Evolutionary conservation across 108 stramenopile genomes (phyloP), one percentile per base, ranked within the genome.

Genomic region (Discostella pseudostelligera): DNA sequence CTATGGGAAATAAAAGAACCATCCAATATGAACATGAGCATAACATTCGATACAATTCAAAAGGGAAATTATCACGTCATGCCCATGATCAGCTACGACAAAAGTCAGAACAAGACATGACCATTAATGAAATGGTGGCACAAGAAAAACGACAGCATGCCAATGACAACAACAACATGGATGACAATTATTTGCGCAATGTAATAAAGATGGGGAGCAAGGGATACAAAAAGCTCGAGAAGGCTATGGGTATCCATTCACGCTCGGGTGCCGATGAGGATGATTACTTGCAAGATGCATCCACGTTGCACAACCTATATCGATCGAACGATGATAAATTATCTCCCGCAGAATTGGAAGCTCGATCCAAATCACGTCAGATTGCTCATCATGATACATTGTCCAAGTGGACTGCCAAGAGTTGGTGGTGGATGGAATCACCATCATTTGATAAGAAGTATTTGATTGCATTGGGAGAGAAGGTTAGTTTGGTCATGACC

Each of bases 381-480:
- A 40, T 90, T 8, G 71, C 83, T n/a, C 66, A 62, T 11, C 72
- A 83, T 40, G 59, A 80, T 21, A 71, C 70, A 19, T 67, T 83
- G 56, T 67, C 73, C 20, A 76, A 76, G 9, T 68, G 83, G 32
- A 84, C 81, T n/a, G 59, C 74, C 17, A 80, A 76, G 42, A 84
- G 85, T 37, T 82, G 83, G 64, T 87, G 87, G 87, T 92, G 90
- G 90, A 68, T 92, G 66, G 85, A 88, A 50, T 84, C 83, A 7
- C 61, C 73, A 1, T 61, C 46, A 7, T 93, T 89, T 72, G 61
- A 72, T 14, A 85, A 84, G 42, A 70, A 84, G 50, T 74, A 81
- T 42, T 62, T 93, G 6, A 63, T 89, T 28, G 83, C 83, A 0
- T 47, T 87, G 35, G 88, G 88, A 22, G 79, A 89, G 55, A 74